Conservation (phyloP, 208 protist genomes). For the Acanthamoeba healyi region DNA sequence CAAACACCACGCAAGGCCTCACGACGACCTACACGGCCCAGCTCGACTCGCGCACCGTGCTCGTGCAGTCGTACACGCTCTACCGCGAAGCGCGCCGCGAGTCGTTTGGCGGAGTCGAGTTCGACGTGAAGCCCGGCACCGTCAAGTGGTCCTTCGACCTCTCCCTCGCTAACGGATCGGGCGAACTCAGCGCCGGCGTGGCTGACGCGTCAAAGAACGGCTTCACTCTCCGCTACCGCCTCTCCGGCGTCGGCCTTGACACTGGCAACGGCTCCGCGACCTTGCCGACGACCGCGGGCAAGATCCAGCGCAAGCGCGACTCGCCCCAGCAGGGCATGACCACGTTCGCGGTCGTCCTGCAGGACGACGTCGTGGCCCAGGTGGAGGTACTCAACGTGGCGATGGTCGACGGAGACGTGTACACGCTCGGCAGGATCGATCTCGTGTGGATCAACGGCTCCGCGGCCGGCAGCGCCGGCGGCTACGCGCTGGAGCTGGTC, state of each 20-base stretch:
- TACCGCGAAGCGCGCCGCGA: neutral
- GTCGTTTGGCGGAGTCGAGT: neutral
- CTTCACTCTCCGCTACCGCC: conserved; percentile 54
- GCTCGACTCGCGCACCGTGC: neutral
- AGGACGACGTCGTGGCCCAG: neutral
- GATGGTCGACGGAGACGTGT: neutral
- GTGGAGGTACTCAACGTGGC: conserved; percentile 2
- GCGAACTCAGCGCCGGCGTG: neutral
- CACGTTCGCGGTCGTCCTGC: conserved; percentile 8
- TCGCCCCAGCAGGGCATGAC: conserved; percentile 26
- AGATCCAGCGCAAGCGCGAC: neutral
- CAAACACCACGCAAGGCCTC: neutral
- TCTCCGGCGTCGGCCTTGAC: neutral
- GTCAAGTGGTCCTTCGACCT: conserved; percentile 57
- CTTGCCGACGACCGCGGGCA: neutral
- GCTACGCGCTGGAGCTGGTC: no score
- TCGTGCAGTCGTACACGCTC: conserved; percentile 22
- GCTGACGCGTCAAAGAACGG: neutral
- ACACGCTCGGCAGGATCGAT: neutral
- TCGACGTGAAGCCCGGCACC: neutral
- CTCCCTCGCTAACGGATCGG: neutral
- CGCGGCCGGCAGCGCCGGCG: neutral
- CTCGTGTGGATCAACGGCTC: neutral
- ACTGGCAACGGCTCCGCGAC: no score
- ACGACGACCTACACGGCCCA: neutral